Evolutionary conservation across 2,329 filamentous ascomycete species (phyloP).

Genomic region (Verticillium tricorpus): DNA sequence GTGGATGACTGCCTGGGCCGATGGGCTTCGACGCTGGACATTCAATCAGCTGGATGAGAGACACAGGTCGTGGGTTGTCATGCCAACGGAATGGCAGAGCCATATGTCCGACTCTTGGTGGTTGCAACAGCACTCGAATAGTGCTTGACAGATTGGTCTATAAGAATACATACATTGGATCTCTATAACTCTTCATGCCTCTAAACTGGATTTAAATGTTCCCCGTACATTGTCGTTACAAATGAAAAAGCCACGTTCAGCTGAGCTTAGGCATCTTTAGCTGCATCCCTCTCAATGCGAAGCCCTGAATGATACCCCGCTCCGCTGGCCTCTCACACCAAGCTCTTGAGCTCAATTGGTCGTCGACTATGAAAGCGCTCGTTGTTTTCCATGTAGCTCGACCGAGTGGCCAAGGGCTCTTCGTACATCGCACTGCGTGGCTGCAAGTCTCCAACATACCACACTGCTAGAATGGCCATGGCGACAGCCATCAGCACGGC

Average conservation of each 20-base stretch:
- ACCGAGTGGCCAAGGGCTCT: neutral
- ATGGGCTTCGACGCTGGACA: neutral
- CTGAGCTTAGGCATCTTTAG: too few species aligned
- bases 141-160: too few species aligned
- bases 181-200: too few species aligned
- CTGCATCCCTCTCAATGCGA: too few species aligned
- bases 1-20: neutral
- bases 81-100: neutral
- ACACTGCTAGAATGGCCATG: conserved; percentile 20
- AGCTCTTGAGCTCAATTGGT: neutral
- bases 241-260: too few species aligned
- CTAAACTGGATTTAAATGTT: too few species aligned
- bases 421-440: neutral
- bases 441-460: conserved; percentile 8
- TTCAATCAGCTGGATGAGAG: neutral
- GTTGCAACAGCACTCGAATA: too few species aligned
- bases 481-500: conserved; percentile 34
- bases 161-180: too few species aligned
- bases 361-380: neutral
- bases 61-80: neutral
- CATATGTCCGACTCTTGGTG: neutral
- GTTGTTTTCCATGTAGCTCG: neutral
- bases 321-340: neutral
- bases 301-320: too few species aligned
- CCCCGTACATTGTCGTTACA: neutral